Evolutionary conservation across 2,329 filamentous ascomycete species (phyloP), one percentile per base, ranked within the genome.

Genomic region (Sporothrix mexicana): DNA sequence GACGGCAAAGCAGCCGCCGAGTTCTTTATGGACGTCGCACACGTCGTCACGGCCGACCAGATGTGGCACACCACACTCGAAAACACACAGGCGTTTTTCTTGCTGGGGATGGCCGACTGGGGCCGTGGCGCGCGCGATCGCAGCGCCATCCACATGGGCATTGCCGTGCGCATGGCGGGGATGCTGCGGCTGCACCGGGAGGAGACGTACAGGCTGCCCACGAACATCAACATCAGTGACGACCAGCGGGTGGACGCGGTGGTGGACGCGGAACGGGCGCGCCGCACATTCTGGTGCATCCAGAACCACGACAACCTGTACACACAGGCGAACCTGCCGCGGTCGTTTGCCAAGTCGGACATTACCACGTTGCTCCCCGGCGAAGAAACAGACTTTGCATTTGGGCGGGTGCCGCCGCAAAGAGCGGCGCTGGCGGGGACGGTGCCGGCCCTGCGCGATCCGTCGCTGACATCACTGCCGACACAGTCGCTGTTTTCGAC

Each of bases 241-340:
- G 61, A 47, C 41, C 41, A 66, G 15, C 41, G 45, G 1, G 61
- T 76, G 4, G 83, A 84, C 66, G 83, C 84, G 1, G 84, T 85
- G 57, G 83, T 87, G 62, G 80, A 82, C 53, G 83, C 85, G 0
- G 87, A 88, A 77, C 88, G 86, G 30, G 86, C 87, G 23, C 82
- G 87, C 43, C 84, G 87, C 53, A 88, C 87, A 41, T 78, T 88
- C 9, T 70, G 87, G 86, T 88, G 86, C 87, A 88, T 88, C 85
- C 76, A 88, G 57, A 84, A 88, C 74, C 87, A 88, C 76, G 87
- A 88, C 74, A 87, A 86, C 74, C 80, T 88, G 41, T 85, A 87
- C 74, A 87, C 85, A 0, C 85, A 86, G 0, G 84, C 85, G 4
- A 80, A 82, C 45, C 85, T 85, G 17, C 86, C 86, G 2, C 81